Evolutionary conservation across 2,329 filamentous ascomycete genomes (phyloP), one percentile per base, ranked within the genome.

Genomic region (Pseudocercospora eumusae): DNA sequence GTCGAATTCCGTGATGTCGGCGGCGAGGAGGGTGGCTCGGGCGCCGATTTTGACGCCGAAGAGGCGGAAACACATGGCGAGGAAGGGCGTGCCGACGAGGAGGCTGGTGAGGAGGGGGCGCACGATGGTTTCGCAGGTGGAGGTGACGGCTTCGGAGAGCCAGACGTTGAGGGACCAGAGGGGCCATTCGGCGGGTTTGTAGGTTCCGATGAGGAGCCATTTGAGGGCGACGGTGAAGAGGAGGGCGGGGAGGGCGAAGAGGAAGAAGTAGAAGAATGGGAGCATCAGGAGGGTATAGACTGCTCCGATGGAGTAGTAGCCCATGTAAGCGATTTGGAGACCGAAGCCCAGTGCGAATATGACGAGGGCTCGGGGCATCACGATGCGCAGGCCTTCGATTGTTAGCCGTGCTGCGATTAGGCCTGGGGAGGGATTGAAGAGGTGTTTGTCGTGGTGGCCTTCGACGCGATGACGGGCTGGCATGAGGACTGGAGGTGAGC

Each of bases 361-460:
- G n/a, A 70, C 67, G n/a, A 69, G 31, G 9, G 68, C 68, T n/a
- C 67, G 58, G n/a, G 68, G 68, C 1, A 68, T 31, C n/a, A 70
- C 61, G 45, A 70, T 69, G 7, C 68, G 68, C 8, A 68, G 33
- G 2, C 68, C 68, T 64, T 70, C 68, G 44, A 70, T 59, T 6
- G 61, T 49, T 20, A 70, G 62, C 9, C 68, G 67, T 13, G 68
- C 68, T 27, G 62, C 64, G 49, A 70, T 56, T 4, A 67, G 66
- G 23, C 28, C 49, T 40, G 42, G 64, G 3, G 66, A 66, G 4
- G 68, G 68, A 2, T 56, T 50, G 64, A 70, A 70, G 25, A 68
- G 67, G 15, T 67, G 63, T 13, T 64, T 61, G 56, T 70, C 64
- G 20, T 56, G 58, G 47, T 69, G 64, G 4, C 68, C 68, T 59